Evolutionary conservation across 2,329 filamentous ascomycete species (phyloP).

Genomic region (Alternaria sp.): DNA sequence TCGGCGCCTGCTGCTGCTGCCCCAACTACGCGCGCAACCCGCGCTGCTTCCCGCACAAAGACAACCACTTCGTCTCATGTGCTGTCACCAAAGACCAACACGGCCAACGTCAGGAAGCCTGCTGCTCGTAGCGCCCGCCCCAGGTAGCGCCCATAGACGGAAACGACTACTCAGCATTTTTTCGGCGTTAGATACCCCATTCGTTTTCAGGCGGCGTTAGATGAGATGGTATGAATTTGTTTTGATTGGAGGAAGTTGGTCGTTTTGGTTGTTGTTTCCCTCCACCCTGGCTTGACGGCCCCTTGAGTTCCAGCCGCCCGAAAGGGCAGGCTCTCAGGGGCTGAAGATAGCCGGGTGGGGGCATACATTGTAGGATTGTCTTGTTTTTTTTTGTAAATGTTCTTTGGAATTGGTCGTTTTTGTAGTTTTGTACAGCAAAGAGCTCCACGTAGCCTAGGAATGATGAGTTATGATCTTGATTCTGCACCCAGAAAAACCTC

Average conservation of each 20-base stretch:
- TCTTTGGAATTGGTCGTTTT: not conserved
- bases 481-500: not conserved
- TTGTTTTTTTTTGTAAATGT: not conserved
- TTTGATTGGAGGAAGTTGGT: not conserved
- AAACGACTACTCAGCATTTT: conserved; percentile 14
- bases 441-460: not conserved
- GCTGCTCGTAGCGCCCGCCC: conserved; percentile 24
- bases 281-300: conserved; percentile 19
- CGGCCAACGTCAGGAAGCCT: conserved; percentile 23
- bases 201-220: conserved; percentile 17
- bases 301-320: conserved; percentile 19
- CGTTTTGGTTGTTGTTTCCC: not conserved
- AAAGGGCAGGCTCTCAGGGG: conserved; percentile 23
- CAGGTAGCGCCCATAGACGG: conserved; percentile 25
- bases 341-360: conserved; percentile 18
- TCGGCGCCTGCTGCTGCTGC: conserved; percentile 11
- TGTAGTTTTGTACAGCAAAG: not conserved
- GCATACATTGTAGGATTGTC: not conserved
- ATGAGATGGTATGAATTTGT: not conserved
- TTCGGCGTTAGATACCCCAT: conserved; percentile 19
- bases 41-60: conserved; percentile 33
- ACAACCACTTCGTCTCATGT: conserved; percentile 17
- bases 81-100: conserved; percentile 33
- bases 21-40: conserved; percentile 23
- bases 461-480: conserved; percentile 5